Percentiles rank a stretch among this genome's conserved stretches.
phyloP scores from a whole-genome alignment of 768 basidiomycete genomes.

The Mycena vitilis region DNA sequence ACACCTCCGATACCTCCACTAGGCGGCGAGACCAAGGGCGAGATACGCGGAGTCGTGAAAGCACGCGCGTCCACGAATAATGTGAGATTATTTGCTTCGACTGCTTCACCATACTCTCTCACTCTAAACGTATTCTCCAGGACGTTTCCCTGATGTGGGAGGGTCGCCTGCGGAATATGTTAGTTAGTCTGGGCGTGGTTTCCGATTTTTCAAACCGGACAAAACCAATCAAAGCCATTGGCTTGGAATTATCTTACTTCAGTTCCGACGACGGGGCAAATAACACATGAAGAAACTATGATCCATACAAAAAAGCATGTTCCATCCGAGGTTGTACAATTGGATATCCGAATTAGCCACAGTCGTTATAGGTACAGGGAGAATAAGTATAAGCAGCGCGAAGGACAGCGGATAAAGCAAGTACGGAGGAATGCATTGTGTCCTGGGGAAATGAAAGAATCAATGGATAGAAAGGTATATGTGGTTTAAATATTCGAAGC shows the following conservation, averaged over 20 bases:
- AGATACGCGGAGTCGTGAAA: slow-evolving; percentile 87
- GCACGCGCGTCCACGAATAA: slow-evolving; percentile 90
- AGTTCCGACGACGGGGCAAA: slow-evolving; percentile 59
- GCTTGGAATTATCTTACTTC: slow-evolving; percentile 95
- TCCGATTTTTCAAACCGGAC: slow-evolving; percentile 88
- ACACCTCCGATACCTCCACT: slow-evolving; percentile 25
- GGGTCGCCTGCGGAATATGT: slow-evolving; percentile 88
- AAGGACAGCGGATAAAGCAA: background rate
- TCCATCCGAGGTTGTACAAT: slow-evolving; percentile 18
- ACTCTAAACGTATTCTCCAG: slow-evolving; percentile 50
- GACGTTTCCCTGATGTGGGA: slow-evolving; percentile 95
- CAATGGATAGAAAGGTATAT: slow-evolving; percentile 13
- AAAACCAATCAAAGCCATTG: slow-evolving; percentile 89
- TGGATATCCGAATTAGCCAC: slow-evolving; percentile 25
- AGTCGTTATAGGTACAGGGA: slow-evolving; percentile 20
- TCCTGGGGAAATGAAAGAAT: slow-evolving; percentile 16
- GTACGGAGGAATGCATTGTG: background rate
- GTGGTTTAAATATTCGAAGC: slow-evolving; percentile 42
- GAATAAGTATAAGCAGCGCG: slow-evolving; percentile 25
- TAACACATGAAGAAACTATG: slow-evolving; percentile 8
- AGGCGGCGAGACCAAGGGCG: slow-evolving; percentile 40
- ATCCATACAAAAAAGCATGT: background rate
- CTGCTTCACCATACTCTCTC: slow-evolving; percentile 8
- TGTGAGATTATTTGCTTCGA: slow-evolving; percentile 56
- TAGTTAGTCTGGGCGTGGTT: slow-evolving; percentile 91